These are phyloP conservation scores for Leccinum truebloodii DNA, from an alignment of 768 basidiomycete species.

Conservation along the genomic window DNA sequence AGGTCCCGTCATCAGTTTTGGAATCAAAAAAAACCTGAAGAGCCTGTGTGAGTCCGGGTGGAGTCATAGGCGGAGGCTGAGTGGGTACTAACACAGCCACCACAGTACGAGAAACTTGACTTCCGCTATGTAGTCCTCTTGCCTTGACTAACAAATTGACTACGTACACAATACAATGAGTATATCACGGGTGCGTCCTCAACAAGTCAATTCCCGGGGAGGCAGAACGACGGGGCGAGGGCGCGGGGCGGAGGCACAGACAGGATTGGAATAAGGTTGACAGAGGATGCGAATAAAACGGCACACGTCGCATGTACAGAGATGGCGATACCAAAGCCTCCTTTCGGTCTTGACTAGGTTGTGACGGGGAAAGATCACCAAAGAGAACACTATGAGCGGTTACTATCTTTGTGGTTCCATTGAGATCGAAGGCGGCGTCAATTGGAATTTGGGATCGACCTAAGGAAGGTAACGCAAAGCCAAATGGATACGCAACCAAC, in stretches of 20 bases:
- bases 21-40: conserved; percentile 24
- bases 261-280: no score
- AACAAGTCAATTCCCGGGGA: no score
- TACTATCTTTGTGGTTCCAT: conserved; percentile 46
- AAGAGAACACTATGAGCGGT: conserved; percentile 55
- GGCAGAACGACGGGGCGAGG: no score
- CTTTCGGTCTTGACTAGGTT: conserved; percentile 11
- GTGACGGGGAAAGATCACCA: conserved; percentile 42
- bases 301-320: conserved; percentile 57
- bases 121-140: no score
- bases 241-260: no score
- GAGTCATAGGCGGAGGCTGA: conserved; percentile 11
- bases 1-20: conserved; percentile 22
- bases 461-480: background rate
- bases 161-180: no score
- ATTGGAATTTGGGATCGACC: background rate
- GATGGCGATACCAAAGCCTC: conserved; percentile 49
- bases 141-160: no score
- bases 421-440: background rate
- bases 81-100: background rate
- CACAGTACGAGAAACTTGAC: no score
- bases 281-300: conserved; percentile 52
- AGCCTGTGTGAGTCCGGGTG: conserved; percentile 17
- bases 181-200: no score
- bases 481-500: conserved; percentile 34